phyloP scores from a whole-genome alignment of 805 yeast species.

The Lipomyces mesembrius region DNA sequence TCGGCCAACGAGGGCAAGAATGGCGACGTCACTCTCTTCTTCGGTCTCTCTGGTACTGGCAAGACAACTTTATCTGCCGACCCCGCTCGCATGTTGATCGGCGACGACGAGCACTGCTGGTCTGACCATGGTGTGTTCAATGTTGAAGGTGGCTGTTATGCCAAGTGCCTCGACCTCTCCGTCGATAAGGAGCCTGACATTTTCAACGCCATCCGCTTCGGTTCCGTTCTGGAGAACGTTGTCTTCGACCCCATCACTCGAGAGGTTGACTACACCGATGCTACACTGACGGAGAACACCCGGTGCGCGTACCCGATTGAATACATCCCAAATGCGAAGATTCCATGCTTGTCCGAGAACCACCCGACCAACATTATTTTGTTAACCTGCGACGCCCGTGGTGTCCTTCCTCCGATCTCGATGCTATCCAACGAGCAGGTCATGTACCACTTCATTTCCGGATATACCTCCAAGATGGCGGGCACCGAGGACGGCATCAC shows the following conservation, averaged over 20 bases:
- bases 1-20: conserved; percentile 85
- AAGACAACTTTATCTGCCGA: conserved; percentile 97
- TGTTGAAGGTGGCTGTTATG: conserved; percentile 99
- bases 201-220: conserved; percentile 91
- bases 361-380: conserved; percentile 93
- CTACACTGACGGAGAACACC: conserved; percentile 91
- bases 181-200: conserved; percentile 97
- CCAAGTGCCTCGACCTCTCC: conserved; percentile 88
- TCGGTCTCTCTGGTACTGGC: conserved; percentile 97
- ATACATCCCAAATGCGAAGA: conserved; percentile 92
- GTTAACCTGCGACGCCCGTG: conserved; percentile 96
- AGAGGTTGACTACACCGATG: conserved; percentile 81
- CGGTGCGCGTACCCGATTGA: conserved; percentile 99
- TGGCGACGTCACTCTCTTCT: conserved; percentile 91
- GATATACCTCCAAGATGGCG: conserved; percentile 99
- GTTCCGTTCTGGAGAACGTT: conserved; percentile 92
- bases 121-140: conserved; percentile 97
- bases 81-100: conserved; percentile 89
- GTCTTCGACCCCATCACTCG: conserved; percentile 79
- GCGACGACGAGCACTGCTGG: conserved; percentile 99
- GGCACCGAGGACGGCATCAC: conserved; percentile 99
- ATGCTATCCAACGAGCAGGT: conserved; percentile 92
- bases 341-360: conserved; percentile 86
- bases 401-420: conserved; percentile 97
- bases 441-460: conserved; percentile 98